Base-by-base conservation (phyloP, 1,139 yeast genomes). In the Yamadazyma pseudoaaseri region DNA sequence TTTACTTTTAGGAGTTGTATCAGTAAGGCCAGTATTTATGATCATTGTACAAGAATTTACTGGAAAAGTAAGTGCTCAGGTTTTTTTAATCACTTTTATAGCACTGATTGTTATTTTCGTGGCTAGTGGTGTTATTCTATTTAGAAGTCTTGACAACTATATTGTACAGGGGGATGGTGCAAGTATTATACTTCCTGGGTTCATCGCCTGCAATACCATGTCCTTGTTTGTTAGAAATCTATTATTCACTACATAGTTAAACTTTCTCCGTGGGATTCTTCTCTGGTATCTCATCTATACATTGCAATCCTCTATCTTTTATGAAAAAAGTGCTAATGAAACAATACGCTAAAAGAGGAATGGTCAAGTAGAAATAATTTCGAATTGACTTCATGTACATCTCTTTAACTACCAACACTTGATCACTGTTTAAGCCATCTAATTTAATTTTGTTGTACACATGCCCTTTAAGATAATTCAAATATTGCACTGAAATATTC, bases 271-370 rank as follows among this genome's bases (percentile, higher is more conserved):
- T 9, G 10, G 25, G 13, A 30, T 38, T 36, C 10, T 34, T 30
- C 25, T 39, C 36, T 27, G 56, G 54, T 1, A 44, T 24, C 42
- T 66, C 74, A 37, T 67, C 75, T 25, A 64, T 54, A 36, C 70
- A 58, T 14, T 34, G 35, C 5, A 37, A 16, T 6, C 42, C 42
- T 16, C 55, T 47, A 41, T 72, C 78, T 34, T 52, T 58, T 11
- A 71, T 54, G 28, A 69, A 55, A 13, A 67, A 48, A 4, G 65
- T 51, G 26, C 58, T 45, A 2, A 66, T 15, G 10, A 69, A 54
- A 39, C 77, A 69, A 7, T 65, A 29, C 1, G 55, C 74, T 36
- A 70, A 52, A 34, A 71, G 52, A 3, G 79, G 77, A 28, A 72
- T 54, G 24, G 59, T 50, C 46, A 70, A 52, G 35, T 65, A 65